phyloP scores from a whole-genome alignment of 2,329 filamentous ascomycete species.

The Cladosporium halotolerans region DNA sequence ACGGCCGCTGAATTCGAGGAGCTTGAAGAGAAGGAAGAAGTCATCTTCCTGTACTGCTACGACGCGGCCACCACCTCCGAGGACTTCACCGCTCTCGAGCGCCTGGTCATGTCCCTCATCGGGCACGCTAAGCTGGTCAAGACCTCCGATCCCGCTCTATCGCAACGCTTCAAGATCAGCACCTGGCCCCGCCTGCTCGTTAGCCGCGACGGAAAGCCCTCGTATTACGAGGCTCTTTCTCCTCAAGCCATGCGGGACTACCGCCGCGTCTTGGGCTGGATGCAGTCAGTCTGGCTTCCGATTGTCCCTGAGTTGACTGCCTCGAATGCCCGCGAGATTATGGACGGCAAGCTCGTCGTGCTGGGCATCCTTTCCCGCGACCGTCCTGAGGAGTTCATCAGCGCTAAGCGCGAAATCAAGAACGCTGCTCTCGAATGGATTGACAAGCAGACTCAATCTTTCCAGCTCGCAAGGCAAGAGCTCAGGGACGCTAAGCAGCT shows the following conservation, averaged over 20 bases:
- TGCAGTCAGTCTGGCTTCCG: constrained; percentile 92
- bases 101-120: constrained; percentile 78
- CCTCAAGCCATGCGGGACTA: constrained; percentile 91
- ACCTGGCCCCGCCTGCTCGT: constrained; percentile 95
- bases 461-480: constrained; percentile 89
- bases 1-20: constrained; percentile 69
- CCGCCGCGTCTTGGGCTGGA: constrained; percentile 76
- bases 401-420: constrained; percentile 84
- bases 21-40: constrained; percentile 87
- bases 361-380: constrained; percentile 79
- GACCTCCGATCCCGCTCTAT: constrained; percentile 70
- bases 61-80: constrained; percentile 90
- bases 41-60: constrained; percentile 96
- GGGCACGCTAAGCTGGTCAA: constrained; percentile 90
- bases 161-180: constrained; percentile 83
- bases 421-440: constrained; percentile 96
- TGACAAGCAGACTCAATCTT: constrained; percentile 86
- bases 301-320: constrained; percentile 91
- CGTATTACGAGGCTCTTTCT: constrained; percentile 80
- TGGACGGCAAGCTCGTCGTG: constrained; percentile 92
- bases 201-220: constrained; percentile 79
- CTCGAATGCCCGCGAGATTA: constrained; percentile 86
- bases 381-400: constrained; percentile 69
- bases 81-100: constrained; percentile 83
- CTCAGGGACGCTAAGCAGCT: constrained; percentile 90